A percentile compares a stretch with the other conserved stretches of the same genome.
Evolutionary conservation across 805 yeast species (phyloP).

Genomic region (Metschnikowia arizonensis): DNA sequence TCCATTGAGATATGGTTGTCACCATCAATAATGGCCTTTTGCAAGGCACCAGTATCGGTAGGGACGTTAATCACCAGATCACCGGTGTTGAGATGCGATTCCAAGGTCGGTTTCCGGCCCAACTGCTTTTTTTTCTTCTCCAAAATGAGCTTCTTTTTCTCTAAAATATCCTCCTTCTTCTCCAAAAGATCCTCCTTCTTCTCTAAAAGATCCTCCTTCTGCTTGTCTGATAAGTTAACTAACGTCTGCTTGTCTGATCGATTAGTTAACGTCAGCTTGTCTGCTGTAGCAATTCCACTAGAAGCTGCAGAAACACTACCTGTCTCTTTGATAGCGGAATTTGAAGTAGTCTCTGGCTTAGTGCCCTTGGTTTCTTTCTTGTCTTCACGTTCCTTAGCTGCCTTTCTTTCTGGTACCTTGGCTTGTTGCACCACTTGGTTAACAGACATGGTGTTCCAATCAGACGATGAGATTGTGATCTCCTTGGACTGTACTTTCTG

Average conservation of each 20-base stretch:
- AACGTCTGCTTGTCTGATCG: slow-evolving; percentile 6
- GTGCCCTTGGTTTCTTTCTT: neutral
- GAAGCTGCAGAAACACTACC: neutral
- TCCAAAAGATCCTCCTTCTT: too few species aligned
- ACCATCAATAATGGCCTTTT: slow-evolving; percentile 36
- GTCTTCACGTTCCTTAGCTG: neutral
- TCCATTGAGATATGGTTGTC: slow-evolving; percentile 27
- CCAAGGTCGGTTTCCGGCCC: slow-evolving; percentile 11
- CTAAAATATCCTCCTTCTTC: too few species aligned
- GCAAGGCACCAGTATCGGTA: slow-evolving; percentile 12
- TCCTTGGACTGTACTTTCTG: slow-evolving; percentile 12
- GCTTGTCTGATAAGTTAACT: too few species aligned
- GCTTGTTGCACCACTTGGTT: slow-evolving; percentile 15
- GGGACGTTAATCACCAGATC: slow-evolving; percentile 18
- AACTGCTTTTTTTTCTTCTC: slow-evolving; percentile 24
- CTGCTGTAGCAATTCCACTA: neutral
- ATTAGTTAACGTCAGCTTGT: slow-evolving; percentile 4
- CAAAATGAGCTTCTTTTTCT: too few species aligned
- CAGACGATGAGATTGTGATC: slow-evolving; percentile 1
- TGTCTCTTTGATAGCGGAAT: neutral
- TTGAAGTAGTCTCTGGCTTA: neutral
- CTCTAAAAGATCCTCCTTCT: too few species aligned
- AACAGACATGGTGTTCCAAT: slow-evolving; percentile 19
- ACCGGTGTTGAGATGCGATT: slow-evolving; percentile 16
- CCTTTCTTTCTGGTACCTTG: neutral